Evolutionary conservation across 108 stramenopile species (phyloP).

Genomic region (Chaetoceros muelleri): DNA sequence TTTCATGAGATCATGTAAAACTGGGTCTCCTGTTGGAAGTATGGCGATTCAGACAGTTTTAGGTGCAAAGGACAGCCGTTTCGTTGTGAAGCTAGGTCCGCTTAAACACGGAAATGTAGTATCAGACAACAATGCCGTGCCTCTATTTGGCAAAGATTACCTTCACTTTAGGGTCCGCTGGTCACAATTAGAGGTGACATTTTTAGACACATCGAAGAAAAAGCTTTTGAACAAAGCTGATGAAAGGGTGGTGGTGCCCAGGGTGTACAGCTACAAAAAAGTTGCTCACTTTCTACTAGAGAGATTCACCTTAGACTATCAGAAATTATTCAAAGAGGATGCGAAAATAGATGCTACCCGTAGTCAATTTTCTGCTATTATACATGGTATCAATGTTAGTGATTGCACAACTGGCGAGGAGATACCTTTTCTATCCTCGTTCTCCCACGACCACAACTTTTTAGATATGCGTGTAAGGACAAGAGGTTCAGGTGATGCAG

Average conservation of each 20-base stretch:
- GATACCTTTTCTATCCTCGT: slow-evolving; percentile 60
- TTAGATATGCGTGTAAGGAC: slow-evolving; percentile 68
- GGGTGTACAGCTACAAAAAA: slow-evolving; percentile 10
- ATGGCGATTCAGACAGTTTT: slow-evolving; percentile 70
- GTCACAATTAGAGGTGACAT: slow-evolving; percentile 62
- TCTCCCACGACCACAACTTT: slow-evolving; percentile 40
- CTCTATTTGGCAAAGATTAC: slow-evolving; percentile 47
- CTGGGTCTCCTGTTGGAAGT: slow-evolving; percentile 54
- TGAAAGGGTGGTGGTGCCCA: not conserved
- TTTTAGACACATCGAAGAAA: slow-evolving; percentile 28
- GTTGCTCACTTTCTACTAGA: slow-evolving; percentile 40
- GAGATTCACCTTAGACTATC: slow-evolving; percentile 74
- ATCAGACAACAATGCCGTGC: not conserved
- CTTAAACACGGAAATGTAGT: slow-evolving; percentile 24
- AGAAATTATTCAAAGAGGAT: slow-evolving; percentile 67
- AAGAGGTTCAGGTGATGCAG: slow-evolving; percentile 56
- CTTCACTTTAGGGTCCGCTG: slow-evolving; percentile 63
- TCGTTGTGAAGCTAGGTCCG: slow-evolving; percentile 76
- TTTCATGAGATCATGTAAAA: slow-evolving; percentile 22
- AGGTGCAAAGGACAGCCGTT: slow-evolving; percentile 50
- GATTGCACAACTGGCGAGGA: slow-evolving; percentile 54
- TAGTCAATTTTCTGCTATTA: slow-evolving; percentile 61
- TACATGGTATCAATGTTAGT: slow-evolving; percentile 53
- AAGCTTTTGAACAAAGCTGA: slow-evolving; percentile 2
- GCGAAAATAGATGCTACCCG: slow-evolving; percentile 25